phyloP scores from a whole-genome alignment of 257 asterid species.

The Asclepias syriaca region DNA sequence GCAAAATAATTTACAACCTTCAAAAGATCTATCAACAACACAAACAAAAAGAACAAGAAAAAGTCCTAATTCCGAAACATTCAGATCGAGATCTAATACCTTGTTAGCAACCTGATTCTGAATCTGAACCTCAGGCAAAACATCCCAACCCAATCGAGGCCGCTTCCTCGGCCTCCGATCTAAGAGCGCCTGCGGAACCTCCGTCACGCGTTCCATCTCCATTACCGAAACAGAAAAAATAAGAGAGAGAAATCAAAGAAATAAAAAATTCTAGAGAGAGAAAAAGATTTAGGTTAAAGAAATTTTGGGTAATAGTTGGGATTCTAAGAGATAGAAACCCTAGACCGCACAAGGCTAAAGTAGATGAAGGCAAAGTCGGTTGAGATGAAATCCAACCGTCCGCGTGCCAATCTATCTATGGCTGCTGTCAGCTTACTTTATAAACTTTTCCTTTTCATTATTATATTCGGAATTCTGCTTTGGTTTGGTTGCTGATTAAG shows the following conservation, averaged over 20 bases:
- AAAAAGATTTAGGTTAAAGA: neutral
- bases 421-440: neutral
- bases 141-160: constrained; percentile 92
- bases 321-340: neutral
- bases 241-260: neutral
- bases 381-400: neutral
- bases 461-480: neutral
- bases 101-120: constrained; percentile 3
- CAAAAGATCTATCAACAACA: neutral
- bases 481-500: neutral
- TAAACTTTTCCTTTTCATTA: neutral
- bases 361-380: neutral
- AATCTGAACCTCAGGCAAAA: constrained; percentile 40
- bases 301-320: neutral
- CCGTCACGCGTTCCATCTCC: constrained; percentile 96
- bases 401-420: neutral
- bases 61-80: neutral
- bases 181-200: constrained; percentile 47
- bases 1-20: neutral
- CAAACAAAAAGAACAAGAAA: neutral
- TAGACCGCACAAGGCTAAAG: neutral
- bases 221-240: constrained; percentile 19
- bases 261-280: no score
- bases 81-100: constrained; percentile 2
- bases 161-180: constrained; percentile 80